A percentile compares a stretch with the other conserved stretches of the same genome.
These are phyloP conservation scores for Elsinoe australis DNA, from an alignment of 2,329 filamentous ascomycete species.

Conservation along the genomic window DNA sequence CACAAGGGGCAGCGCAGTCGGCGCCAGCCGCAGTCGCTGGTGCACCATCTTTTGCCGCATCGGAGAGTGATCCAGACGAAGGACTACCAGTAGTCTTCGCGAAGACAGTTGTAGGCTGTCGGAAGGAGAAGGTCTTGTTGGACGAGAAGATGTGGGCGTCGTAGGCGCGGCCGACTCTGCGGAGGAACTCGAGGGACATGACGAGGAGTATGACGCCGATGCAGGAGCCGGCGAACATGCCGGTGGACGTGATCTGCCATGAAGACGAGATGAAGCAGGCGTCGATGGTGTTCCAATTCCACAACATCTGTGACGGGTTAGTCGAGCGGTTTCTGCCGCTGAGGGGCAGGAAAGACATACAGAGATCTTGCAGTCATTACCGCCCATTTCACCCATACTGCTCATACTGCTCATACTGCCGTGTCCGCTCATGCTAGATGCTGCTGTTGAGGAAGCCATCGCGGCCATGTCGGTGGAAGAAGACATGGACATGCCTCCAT, in stretches of 20 bases:
- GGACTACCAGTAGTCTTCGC: neutral
- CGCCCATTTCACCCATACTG: constrained; percentile 21
- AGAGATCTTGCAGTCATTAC: constrained; percentile 33
- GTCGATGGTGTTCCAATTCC: constrained; percentile 70
- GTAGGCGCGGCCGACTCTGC: constrained; percentile 63
- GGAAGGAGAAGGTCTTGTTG: constrained; percentile 7
- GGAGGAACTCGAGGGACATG: constrained; percentile 62
- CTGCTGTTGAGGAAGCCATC: constrained; percentile 5
- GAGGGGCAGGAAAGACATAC: constrained; percentile 23
- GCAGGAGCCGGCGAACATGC: constrained; percentile 72
- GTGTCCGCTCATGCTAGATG: constrained; percentile 20
- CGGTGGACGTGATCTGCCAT: constrained; percentile 63
- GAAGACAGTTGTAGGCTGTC: neutral
- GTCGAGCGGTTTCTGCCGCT: neutral
- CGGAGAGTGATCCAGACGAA: neutral
- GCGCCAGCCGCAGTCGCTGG: neutral
- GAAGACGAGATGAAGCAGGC: constrained; percentile 60
- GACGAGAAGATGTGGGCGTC: constrained; percentile 51
- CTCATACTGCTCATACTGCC: constrained; percentile 21
- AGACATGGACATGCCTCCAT: constrained; percentile 19
- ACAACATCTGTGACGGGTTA: constrained; percentile 55
- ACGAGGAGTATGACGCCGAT: constrained; percentile 71
- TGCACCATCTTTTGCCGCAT: neutral
- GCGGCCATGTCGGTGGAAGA: constrained; percentile 18
- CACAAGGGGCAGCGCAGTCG: neutral